Conservation (phyloP, 129 eudicot genomes). For the Flaveria trinervia region DNA sequence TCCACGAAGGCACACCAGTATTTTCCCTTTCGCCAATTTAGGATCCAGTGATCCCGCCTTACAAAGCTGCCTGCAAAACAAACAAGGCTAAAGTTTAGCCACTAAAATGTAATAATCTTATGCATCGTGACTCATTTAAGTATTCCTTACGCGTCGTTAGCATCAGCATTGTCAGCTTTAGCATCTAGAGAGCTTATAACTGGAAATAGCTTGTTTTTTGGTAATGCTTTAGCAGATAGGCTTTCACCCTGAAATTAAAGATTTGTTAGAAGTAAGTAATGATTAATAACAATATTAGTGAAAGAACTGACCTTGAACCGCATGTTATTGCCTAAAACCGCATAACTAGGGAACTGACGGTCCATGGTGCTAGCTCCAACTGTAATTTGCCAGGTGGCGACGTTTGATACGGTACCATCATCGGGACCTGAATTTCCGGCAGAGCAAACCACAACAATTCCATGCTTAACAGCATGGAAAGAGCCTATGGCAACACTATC, state of each 20-base stretch:
- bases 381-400: slow-evolving; percentile 88
- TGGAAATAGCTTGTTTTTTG: slow-evolving; percentile 46
- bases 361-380: slow-evolving; percentile 94
- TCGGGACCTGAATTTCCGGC: slow-evolving; percentile 93
- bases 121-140: slow-evolving; percentile 2
- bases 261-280: not conserved
- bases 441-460: slow-evolving; percentile 74
- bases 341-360: slow-evolving; percentile 70
- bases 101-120: not conserved
- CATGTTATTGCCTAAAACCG: slow-evolving; percentile 54
- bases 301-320: slow-evolving; percentile 53
- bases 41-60: slow-evolving; percentile 70
- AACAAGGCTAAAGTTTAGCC: slow-evolving; percentile 1
- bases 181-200: slow-evolving; percentile 54
- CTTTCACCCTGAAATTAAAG: slow-evolving; percentile 70
- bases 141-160: slow-evolving; percentile 69
- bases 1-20: slow-evolving; percentile 84
- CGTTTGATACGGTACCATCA: slow-evolving; percentile 60
- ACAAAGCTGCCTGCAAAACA: slow-evolving; percentile 61
- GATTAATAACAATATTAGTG: not conserved
- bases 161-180: slow-evolving; percentile 62
- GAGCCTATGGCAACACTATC: slow-evolving; percentile 82
- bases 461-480: slow-evolving; percentile 85
- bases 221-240: slow-evolving; percentile 59
- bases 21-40: slow-evolving; percentile 69